Percentiles rank a stretch among this genome's conserved stretches.
Evolutionary conservation across 108 stramenopile species (phyloP).

Genomic region (Epithemia pelagica): DNA sequence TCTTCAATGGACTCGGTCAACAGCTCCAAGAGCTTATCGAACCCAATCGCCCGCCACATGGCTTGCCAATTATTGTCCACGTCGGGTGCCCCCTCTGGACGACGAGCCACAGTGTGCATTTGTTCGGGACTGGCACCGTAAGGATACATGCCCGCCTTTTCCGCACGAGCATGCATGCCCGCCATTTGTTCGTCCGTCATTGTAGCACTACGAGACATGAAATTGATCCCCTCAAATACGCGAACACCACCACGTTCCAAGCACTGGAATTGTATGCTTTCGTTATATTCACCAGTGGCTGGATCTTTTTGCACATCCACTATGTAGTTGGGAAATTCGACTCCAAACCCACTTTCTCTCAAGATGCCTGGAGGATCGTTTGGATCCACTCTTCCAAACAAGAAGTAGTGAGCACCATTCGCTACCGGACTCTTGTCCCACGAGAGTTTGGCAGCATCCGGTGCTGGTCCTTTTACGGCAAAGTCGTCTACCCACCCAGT

Average conservation of each 20-base stretch:
- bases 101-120: constrained; percentile 86
- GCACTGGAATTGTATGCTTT: constrained; percentile 92
- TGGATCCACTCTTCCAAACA: constrained; percentile 84
- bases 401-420: constrained; percentile 89
- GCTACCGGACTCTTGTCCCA: constrained; percentile 90
- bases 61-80: constrained; percentile 82
- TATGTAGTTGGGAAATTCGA: constrained; percentile 91
- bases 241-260: constrained; percentile 84
- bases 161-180: constrained; percentile 78
- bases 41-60: constrained; percentile 81
- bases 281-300: constrained; percentile 64
- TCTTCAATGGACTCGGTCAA: constrained; percentile 85
- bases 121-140: constrained; percentile 85
- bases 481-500: constrained; percentile 88
- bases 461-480: constrained; percentile 81
- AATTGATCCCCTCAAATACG: constrained; percentile 95
- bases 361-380: constrained; percentile 80
- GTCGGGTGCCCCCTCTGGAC: constrained; percentile 47
- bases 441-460: constrained; percentile 63
- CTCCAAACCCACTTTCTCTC: constrained; percentile 83
- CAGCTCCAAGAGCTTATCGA: constrained; percentile 79
- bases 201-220: constrained; percentile 75
- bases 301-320: constrained; percentile 81
- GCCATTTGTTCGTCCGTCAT: constrained; percentile 70
- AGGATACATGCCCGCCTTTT: constrained; percentile 75